Evolutionary conservation across 176 grass and related monocot species (phyloP).

Genomic region (Luzula sylvatica): DNA sequence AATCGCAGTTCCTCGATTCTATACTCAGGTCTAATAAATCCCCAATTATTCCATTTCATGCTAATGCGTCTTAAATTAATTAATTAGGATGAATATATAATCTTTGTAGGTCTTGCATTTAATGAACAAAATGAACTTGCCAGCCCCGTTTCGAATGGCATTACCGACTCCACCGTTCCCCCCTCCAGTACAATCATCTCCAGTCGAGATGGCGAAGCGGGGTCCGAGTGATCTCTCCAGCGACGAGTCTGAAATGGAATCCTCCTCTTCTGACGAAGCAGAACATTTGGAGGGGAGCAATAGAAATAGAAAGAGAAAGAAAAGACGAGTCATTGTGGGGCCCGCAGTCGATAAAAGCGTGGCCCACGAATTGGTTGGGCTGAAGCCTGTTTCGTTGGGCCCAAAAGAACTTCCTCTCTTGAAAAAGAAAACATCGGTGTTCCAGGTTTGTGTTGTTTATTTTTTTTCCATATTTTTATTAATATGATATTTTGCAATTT

Average conservation of each 20-base stretch:
- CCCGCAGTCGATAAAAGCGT: constrained; percentile 85
- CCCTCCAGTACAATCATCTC: constrained; percentile 40
- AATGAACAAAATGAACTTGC: constrained; percentile 99
- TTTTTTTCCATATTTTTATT: too few relatives aligned
- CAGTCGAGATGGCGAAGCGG: constrained; percentile 23
- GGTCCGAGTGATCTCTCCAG: constrained; percentile 45
- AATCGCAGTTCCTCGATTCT: constrained; percentile 88
- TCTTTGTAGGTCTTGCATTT: constrained; percentile 75
- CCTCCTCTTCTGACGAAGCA: too few relatives aligned
- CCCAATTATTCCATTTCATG: too few relatives aligned
- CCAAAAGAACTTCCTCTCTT: constrained; percentile 67
- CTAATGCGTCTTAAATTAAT: constrained; percentile 1
- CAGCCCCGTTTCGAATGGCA: constrained; percentile 94
- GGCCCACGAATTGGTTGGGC: constrained; percentile 79
- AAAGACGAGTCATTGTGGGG: constrained; percentile 63
- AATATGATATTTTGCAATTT: too few relatives aligned
- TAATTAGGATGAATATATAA: constrained; percentile 14
- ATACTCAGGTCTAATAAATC: constrained; percentile 62
- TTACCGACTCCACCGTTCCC: constrained; percentile 80
- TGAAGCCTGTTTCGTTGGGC: constrained; percentile 60
- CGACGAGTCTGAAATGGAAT: constrained; percentile 95
- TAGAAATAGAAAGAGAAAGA: constrained; percentile 40
- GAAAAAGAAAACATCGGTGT: constrained; percentile 77
- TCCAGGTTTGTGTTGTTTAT: constrained; percentile 39
- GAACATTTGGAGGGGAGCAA: constrained; percentile 39